A percentile compares a stretch with the other conserved stretches of the same genome.
phyloP scores from a whole-genome alignment of 257 asterid genomes.

The Osmanthus fragrans region DNA sequence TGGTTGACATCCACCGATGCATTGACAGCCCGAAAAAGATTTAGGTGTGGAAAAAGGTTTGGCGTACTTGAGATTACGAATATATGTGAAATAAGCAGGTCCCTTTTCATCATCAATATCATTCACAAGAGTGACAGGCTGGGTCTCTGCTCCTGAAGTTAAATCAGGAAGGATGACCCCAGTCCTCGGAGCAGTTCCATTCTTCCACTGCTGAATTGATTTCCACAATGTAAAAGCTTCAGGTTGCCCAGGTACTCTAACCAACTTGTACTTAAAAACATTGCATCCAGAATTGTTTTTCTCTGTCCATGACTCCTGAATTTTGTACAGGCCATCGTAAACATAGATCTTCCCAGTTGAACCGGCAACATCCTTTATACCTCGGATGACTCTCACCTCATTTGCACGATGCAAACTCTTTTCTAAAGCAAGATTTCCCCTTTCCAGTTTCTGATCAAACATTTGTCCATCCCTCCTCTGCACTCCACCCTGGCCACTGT shows the following conservation, averaged over 20 bases:
- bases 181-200: slow-evolving; percentile 52
- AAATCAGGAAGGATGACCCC: slow-evolving; percentile 83
- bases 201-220: slow-evolving; percentile 84
- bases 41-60: slow-evolving; percentile 49
- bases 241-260: slow-evolving; percentile 81
- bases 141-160: slow-evolving; percentile 73
- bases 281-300: slow-evolving; percentile 67
- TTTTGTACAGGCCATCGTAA: slow-evolving; percentile 83
- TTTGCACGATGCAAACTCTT: slow-evolving; percentile 57
- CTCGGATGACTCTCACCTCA: slow-evolving; percentile 59
- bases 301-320: slow-evolving; percentile 84
- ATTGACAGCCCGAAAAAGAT: slow-evolving; percentile 59
- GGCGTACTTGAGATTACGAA: slow-evolving; percentile 51
- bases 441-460: slow-evolving; percentile 87
- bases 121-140: slow-evolving; percentile 77
- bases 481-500: slow-evolving; percentile 89
- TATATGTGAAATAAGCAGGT: slow-evolving; percentile 82
- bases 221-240: slow-evolving; percentile 83
- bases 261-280: slow-evolving; percentile 80
- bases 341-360: slow-evolving; percentile 68
- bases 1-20: slow-evolving; percentile 87
- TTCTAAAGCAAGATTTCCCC: slow-evolving; percentile 72
- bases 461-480: slow-evolving; percentile 69
- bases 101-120: slow-evolving; percentile 88
- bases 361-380: slow-evolving; percentile 35